phyloP scores from a whole-genome alignment of 495 filamentous ascomycete species.

The Alectoria sarmentosa region DNA sequence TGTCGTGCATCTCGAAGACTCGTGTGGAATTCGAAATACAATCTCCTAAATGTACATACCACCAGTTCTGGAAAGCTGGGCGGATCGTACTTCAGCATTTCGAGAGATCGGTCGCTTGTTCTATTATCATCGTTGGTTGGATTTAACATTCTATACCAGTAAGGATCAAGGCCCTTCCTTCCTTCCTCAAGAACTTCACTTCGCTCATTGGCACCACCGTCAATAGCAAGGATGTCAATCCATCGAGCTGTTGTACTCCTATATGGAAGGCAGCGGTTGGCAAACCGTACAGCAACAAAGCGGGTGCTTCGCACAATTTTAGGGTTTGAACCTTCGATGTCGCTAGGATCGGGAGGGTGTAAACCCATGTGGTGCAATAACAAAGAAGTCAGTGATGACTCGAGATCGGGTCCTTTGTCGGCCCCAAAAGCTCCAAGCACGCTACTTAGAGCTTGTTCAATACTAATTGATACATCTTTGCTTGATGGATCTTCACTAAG shows the following conservation, averaged over 20 bases:
- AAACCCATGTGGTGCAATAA: constrained; percentile 61
- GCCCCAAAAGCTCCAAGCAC: constrained; percentile 55
- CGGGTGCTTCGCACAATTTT: constrained; percentile 57
- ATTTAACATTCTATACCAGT: constrained; percentile 66
- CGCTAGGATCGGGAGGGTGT: constrained; percentile 35
- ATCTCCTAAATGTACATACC: too few relatives aligned
- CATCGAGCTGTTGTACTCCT: constrained; percentile 72
- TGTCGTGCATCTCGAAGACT: constrained; percentile 33
- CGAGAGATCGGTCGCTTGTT: constrained; percentile 19
- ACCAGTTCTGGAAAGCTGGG: constrained; percentile 38
- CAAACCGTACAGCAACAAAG: constrained; percentile 80
- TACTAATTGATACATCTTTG: constrained; percentile 69
- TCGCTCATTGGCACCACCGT: constrained; percentile 53
- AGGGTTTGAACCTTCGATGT: constrained; percentile 34
- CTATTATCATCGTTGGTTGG: constrained; percentile 32
- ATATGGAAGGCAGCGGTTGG: constrained; percentile 82
- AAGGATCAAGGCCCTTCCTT: constrained; percentile 75
- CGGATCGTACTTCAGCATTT: constrained; percentile 37
- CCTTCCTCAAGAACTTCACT: constrained; percentile 87
- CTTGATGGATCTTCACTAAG: constrained; percentile 73
- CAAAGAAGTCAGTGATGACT: constrained; percentile 48
- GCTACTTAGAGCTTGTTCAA: constrained; percentile 81
- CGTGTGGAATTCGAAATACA: too few relatives aligned
- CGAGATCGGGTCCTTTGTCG: constrained; percentile 38
- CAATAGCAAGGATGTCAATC: constrained; percentile 77